Conservation (phyloP, 345 rosid species). For the Lepidium aucheri region DNA sequence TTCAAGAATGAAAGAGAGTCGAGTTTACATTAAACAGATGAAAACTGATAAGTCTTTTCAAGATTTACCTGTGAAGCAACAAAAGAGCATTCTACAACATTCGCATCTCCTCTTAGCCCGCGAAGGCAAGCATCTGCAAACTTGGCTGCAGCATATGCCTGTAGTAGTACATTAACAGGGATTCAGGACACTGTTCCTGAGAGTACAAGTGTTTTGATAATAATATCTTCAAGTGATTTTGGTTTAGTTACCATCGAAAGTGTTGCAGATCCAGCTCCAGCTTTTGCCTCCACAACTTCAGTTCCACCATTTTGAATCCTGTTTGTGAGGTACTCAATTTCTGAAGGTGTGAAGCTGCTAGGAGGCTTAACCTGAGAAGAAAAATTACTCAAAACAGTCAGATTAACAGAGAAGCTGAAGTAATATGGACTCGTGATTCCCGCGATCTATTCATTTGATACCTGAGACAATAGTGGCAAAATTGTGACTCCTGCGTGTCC, state of each 20-base stretch:
- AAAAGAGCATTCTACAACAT: constrained; percentile 51
- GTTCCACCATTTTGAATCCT: constrained; percentile 86
- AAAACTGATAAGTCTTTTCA: not conserved
- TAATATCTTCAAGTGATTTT: not conserved
- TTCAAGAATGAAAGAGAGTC: not conserved
- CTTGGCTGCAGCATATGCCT: constrained; percentile 89
- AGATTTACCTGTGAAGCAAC: constrained; percentile 58
- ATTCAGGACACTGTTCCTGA: not conserved
- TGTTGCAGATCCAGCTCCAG: constrained; percentile 82
- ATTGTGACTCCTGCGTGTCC: constrained; percentile 97
- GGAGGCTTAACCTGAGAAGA: constrained; percentile 57
- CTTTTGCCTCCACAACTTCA: constrained; percentile 88
- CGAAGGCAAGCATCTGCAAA: constrained; percentile 81
- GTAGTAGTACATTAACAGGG: not conserved
- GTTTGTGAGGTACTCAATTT: constrained; percentile 58
- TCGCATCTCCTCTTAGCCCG: constrained; percentile 69
- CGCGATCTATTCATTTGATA: not conserved
- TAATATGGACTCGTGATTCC: not conserved
- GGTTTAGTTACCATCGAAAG: constrained; percentile 55
- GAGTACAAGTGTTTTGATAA: not conserved
- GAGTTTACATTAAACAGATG: not conserved
- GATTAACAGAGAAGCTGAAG: not conserved
- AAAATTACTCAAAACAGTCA: not conserved
- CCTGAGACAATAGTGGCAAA: constrained; percentile 95
- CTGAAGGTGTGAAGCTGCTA: constrained; percentile 55